Percentiles rank a stretch among this genome's conserved stretches.
Evolutionary conservation across 1,139 yeast species (phyloP).

Genomic region (Taphrina deformans): DNA sequence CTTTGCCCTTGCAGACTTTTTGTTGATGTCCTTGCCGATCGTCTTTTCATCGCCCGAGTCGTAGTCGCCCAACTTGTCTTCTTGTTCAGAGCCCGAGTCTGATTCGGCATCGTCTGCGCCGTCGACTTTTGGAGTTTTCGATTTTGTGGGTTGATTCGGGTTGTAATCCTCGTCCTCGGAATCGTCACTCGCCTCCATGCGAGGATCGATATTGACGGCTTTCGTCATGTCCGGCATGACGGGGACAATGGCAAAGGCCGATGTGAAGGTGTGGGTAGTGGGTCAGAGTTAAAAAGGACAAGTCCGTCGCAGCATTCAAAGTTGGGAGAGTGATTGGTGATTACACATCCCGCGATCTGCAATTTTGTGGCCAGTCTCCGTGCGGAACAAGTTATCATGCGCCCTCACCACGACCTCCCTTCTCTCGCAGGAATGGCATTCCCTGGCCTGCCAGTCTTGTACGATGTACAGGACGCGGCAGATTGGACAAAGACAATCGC

Average conservation of each 20-base stretch:
- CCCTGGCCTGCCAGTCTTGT: constrained; percentile 26
- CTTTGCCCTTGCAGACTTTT: not conserved
- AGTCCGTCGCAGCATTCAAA: too few species aligned
- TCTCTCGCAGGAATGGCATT: not conserved
- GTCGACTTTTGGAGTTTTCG: not conserved
- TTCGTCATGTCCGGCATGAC: constrained; percentile 14
- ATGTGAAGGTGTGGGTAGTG: too few species aligned
- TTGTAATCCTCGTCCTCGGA: constrained; percentile 30
- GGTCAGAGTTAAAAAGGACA: too few species aligned
- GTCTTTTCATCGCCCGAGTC: constrained; percentile 35
- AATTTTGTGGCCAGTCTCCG: too few species aligned
- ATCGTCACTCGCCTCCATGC: constrained; percentile 24
- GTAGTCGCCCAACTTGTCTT: constrained; percentile 35
- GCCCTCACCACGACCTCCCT: too few species aligned
- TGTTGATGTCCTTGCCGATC: not conserved
- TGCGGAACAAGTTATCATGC: too few species aligned
- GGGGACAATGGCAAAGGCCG: too few species aligned
- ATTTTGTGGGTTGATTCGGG: not conserved
- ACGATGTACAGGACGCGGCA: constrained; percentile 18
- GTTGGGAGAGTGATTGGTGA: too few species aligned
- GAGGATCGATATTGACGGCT: not conserved
- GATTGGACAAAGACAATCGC: constrained; percentile 12
- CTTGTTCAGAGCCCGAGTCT: constrained; percentile 42
- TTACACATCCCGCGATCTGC: not conserved
- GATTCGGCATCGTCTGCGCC: constrained; percentile 15